Evolutionary conservation across 2,329 filamentous ascomycete species (phyloP), one percentile per base, ranked within the genome.

Genomic region (Phialocephala sp.): DNA sequence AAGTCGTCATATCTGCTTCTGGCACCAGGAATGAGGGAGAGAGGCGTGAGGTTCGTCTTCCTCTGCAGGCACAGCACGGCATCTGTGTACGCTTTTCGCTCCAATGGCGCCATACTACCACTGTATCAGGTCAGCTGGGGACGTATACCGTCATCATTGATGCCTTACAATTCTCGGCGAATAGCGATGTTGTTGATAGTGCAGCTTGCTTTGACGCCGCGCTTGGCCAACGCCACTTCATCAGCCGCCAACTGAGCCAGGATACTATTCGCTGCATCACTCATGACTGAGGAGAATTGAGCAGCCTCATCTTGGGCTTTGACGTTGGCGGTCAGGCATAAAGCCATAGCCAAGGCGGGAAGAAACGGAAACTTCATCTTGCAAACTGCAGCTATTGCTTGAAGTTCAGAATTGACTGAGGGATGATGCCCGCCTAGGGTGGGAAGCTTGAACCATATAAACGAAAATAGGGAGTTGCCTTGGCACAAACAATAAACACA

Each of bases 131-230:
- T 52, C 12, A 27, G 9, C 36, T 14, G 6, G 24, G 39, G 35
- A 52, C 18, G 50, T 6, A 35, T 32, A 14, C 4, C n/a, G 36
- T 52, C 22, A n/a, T 45, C 15, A 11, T 36, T 14, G 14, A 22
- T 57, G 18, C 39, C 56, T 45, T 63, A 79, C 80, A 80, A 82
- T 74, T 82, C 80, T 60, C 73, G 73, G 27, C 80, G 76, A 12
- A 80, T 72, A 1, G 73, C 71, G 0, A 77, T 76, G 55, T 78
- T 81, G 6, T 75, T 63, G 8, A 79, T 62, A 0, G 74, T 79
- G 68, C 78, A 80, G 35, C 69, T 72, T 8, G 56, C 20, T 27
- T 37, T 37, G 9, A 57, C 37, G 27, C 57, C 58, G 18, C 58
- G 58, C 39, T 65, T 65, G 12, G 36, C 39, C 18, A 58, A 18